Conservation (phyloP, 2,329 filamentous ascomycete species). For the Endoconidiophora polonica region DNA sequence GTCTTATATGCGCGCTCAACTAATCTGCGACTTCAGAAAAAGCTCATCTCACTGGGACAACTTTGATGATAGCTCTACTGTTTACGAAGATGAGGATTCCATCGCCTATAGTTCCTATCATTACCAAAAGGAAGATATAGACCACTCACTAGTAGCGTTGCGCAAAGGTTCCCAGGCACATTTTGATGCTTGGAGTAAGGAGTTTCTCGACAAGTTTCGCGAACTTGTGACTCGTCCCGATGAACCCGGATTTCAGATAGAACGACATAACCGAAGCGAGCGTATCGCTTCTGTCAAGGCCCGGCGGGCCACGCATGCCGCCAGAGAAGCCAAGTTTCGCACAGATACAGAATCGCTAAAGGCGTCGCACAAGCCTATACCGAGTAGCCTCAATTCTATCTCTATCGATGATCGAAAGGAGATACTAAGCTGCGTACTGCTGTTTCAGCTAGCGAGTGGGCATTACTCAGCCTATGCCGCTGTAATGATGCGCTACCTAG, state of each 20-base stretch:
- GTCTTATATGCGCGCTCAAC: slow-evolving; percentile 35
- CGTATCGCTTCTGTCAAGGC: slow-evolving; percentile 18
- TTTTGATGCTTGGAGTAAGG: slow-evolving; percentile 10
- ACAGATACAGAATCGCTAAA: slow-evolving; percentile 30
- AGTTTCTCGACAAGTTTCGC: slow-evolving; percentile 10
- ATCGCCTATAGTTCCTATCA: too few species aligned
- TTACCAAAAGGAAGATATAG: background rate
- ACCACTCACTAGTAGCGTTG: slow-evolving; percentile 12
- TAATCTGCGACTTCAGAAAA: slow-evolving; percentile 25
- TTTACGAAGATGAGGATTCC: slow-evolving; percentile 2
- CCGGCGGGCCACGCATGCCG: slow-evolving; percentile 18
- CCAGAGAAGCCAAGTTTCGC: slow-evolving; percentile 17
- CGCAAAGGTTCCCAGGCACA: slow-evolving; percentile 8
- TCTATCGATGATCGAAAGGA: slow-evolving; percentile 41
- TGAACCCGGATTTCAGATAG: slow-evolving; percentile 28
- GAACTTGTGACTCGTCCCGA: slow-evolving; percentile 8
- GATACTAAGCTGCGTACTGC: slow-evolving; percentile 50
- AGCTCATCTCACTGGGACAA: slow-evolving; percentile 13
- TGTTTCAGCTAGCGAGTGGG: slow-evolving; percentile 55
- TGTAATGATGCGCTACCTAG: slow-evolving; percentile 47
- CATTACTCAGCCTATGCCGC: slow-evolving; percentile 62
- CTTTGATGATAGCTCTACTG: slow-evolving; percentile 11
- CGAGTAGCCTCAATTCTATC: slow-evolving; percentile 38
- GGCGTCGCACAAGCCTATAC: slow-evolving; percentile 34
- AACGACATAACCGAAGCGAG: slow-evolving; percentile 29